A percentile compares a stretch with the other conserved stretches of the same genome.
These are phyloP conservation scores for Meira nashicola DNA, from an alignment of 1,284 basidiomycete species.

Conservation along the genomic window DNA sequence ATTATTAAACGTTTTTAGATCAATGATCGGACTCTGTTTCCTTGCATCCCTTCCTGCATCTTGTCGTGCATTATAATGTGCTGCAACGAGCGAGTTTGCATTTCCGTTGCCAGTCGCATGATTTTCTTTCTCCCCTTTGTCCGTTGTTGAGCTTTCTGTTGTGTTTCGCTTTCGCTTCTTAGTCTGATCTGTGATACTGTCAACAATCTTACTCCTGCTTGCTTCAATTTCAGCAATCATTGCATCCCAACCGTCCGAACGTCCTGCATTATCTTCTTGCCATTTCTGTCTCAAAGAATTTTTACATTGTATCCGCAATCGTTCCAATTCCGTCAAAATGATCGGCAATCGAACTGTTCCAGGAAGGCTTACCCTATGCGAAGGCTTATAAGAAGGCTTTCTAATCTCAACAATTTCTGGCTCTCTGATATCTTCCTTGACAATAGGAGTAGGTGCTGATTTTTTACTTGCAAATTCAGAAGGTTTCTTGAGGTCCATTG, in stretches of 20 bases:
- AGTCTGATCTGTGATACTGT: neutral
- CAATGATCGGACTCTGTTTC: constrained; percentile 88
- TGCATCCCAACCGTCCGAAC: constrained; percentile 8
- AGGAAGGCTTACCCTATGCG: constrained; percentile 1
- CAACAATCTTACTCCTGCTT: neutral
- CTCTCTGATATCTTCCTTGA: neutral
- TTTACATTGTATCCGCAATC: constrained; percentile 21
- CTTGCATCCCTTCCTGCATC: constrained; percentile 82
- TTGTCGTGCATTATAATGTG: constrained; percentile 71
- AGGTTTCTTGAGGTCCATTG: no score
- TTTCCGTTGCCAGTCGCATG: neutral
- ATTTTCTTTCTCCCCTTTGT: neutral
- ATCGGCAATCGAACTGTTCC: constrained; percentile 2
- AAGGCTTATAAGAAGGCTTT: constrained; percentile 3
- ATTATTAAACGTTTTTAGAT: constrained; percentile 95
- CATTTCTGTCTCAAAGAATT: constrained; percentile 38
- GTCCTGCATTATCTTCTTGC: constrained; percentile 18
- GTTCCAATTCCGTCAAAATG: constrained; percentile 29
- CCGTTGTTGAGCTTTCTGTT: neutral
- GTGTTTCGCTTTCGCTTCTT: neutral
- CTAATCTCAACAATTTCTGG: no score
- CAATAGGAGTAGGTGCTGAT: neutral
- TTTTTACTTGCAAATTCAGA: no score
- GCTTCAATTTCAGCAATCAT: constrained; percentile 6
- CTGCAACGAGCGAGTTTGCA: constrained; percentile 8